A percentile compares a stretch with the other conserved stretches of the same genome.
phyloP scores from a whole-genome alignment of 2,329 filamentous ascomycete genomes.

The Epichloe baconii region DNA sequence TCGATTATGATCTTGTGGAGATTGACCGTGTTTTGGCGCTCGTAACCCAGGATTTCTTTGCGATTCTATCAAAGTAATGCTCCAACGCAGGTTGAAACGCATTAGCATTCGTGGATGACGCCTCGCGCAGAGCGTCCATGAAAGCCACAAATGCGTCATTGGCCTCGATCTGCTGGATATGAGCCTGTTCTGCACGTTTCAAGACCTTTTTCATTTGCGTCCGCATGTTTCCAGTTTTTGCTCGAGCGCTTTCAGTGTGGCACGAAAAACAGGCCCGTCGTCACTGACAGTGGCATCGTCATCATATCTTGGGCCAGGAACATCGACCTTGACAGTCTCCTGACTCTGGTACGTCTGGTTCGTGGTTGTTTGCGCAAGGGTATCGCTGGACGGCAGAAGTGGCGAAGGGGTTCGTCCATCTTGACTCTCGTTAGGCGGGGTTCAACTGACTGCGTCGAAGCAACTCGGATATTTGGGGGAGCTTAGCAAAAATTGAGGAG shows the following conservation, averaged over 20 bases:
- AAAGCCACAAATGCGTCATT: slow-evolving; percentile 79
- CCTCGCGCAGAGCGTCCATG: slow-evolving; percentile 75
- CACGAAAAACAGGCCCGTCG: slow-evolving; percentile 89
- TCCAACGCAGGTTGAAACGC: slow-evolving; percentile 95
- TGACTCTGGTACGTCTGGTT: slow-evolving; percentile 16
- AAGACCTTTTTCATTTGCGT: slow-evolving; percentile 91
- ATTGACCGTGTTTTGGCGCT: slow-evolving; percentile 70
- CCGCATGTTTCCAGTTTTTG: slow-evolving; percentile 91
- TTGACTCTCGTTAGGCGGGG: slow-evolving; percentile 68
- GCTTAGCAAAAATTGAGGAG: slow-evolving; percentile 58
- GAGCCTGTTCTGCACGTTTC: slow-evolving; percentile 82
- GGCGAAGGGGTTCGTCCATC: slow-evolving; percentile 48
- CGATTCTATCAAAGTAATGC: slow-evolving; percentile 96
- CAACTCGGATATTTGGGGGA: slow-evolving; percentile 63
- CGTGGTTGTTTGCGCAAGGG: slow-evolving; percentile 14
- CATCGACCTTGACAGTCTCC: slow-evolving; percentile 65
- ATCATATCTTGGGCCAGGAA: slow-evolving; percentile 71
- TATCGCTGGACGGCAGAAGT: slow-evolving; percentile 26
- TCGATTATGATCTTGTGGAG: slow-evolving; percentile 92
- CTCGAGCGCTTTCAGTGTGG: slow-evolving; percentile 90
- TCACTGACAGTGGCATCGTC: slow-evolving; percentile 79
- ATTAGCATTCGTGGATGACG: slow-evolving; percentile 81
- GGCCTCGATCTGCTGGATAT: slow-evolving; percentile 64
- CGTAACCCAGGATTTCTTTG: slow-evolving; percentile 77
- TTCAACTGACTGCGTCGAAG: slow-evolving; percentile 78